Evolutionary conservation across 192 early-diverging fungal species (phyloP).

Genomic region (Umbelopsis vinacea): DNA sequence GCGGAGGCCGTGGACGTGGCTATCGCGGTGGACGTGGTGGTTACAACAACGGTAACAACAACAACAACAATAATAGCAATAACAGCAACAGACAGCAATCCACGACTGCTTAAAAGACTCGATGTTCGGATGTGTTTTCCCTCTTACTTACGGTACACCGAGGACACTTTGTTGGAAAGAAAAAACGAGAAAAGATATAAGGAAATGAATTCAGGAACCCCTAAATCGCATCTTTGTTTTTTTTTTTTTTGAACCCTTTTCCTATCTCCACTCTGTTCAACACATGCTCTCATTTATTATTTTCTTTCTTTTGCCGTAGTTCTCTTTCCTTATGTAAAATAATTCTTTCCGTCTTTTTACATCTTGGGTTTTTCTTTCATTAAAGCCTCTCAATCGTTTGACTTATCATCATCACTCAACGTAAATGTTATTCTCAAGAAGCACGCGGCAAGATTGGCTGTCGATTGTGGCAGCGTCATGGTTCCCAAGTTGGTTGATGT

Average conservation of each 20-base stretch:
- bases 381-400: not conserved
- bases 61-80: not conserved
- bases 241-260: too few species aligned
- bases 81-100: constrained; percentile 16
- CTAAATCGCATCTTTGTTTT: too few species aligned
- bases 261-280: not conserved
- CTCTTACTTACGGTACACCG: not conserved
- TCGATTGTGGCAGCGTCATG: constrained; percentile 3
- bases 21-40: constrained; percentile 49
- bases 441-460: not conserved
- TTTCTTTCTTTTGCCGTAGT: not conserved
- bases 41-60: constrained; percentile 2
- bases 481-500: constrained; percentile 1
- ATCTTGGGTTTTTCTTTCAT: constrained; percentile 1
- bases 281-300: not conserved
- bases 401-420: not conserved
- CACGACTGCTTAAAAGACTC: not conserved
- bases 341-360: constrained; percentile 15
- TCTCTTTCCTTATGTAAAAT: constrained; percentile 13
- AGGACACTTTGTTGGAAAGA: not conserved
- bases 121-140: not conserved
- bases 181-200: too few species aligned
- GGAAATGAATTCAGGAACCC: too few species aligned
- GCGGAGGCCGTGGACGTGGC: constrained; percentile 50
- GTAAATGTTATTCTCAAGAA: not conserved